Evolutionary conservation across 73 alveolate species (phyloP).

Genomic region (Tetrahymena borealis): DNA sequence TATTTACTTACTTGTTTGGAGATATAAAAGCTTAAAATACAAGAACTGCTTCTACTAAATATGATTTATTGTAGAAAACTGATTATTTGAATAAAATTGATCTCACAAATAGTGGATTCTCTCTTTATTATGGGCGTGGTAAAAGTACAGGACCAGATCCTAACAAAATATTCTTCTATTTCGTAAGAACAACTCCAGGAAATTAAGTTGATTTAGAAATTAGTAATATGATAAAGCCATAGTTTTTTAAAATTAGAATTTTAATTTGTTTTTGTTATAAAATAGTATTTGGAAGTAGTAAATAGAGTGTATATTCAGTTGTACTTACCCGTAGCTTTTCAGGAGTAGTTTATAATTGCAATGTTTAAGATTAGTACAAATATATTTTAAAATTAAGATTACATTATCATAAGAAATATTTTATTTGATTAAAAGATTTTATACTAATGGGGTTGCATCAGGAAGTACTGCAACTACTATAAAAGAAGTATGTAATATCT

Average conservation of each 20-base stretch:
- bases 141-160: not conserved
- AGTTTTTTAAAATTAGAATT: not conserved
- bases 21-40: not conserved
- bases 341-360: not conserved
- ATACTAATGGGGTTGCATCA: not conserved
- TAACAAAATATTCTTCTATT: not conserved
- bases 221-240: not conserved
- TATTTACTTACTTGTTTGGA: not conserved
- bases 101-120: not conserved
- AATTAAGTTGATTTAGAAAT: not conserved
- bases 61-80: not conserved
- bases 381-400: not conserved
- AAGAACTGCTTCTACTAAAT: not conserved
- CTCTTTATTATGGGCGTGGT: not conserved
- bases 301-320: not conserved
- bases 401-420: not conserved
- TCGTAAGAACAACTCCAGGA: not conserved
- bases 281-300: not conserved
- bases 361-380: not conserved
- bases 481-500: not conserved
- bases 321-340: not conserved
- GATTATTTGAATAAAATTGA: not conserved
- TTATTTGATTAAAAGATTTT: not conserved
- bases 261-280: not conserved
- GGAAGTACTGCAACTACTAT: not conserved